phyloP scores from a whole-genome alignment of 2,329 filamentous ascomycete genomes.

The Lasiodiplodia sp. region DNA sequence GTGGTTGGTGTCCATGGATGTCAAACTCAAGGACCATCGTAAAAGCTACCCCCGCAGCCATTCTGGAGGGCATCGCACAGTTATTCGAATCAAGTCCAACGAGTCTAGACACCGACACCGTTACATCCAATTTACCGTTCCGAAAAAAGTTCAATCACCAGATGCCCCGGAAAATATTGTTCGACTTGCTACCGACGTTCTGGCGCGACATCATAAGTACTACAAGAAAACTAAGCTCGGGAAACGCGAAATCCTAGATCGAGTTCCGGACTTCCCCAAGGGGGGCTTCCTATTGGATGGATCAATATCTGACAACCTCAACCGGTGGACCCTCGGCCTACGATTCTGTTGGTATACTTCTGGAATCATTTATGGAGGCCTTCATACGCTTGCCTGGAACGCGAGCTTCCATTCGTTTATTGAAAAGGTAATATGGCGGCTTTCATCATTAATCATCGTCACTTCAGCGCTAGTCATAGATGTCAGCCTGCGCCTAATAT shows the following conservation, averaged over 20 bases:
- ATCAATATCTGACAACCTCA: too few relatives aligned
- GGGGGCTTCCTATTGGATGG: not conserved
- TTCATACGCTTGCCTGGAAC: slow-evolving; percentile 38
- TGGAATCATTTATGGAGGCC: slow-evolving; percentile 32
- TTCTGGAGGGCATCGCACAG: too few relatives aligned
- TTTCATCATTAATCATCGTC: not conserved
- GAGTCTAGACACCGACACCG: not conserved
- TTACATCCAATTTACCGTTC: not conserved
- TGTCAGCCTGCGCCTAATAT: too few relatives aligned
- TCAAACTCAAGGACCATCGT: not conserved
- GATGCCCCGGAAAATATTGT: too few relatives aligned
- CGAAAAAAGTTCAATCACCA: too few relatives aligned
- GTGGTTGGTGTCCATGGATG: not conserved
- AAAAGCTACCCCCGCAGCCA: too few relatives aligned
- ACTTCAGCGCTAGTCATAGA: not conserved
- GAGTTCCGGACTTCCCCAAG: not conserved
- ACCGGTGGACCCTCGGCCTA: too few relatives aligned
- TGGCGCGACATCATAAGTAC: too few relatives aligned
- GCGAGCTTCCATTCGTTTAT: slow-evolving; percentile 32
- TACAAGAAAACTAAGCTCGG: not conserved
- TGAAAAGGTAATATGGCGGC: slow-evolving; percentile 33
- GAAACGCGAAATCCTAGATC: not conserved
- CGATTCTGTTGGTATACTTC: slow-evolving; percentile 6
- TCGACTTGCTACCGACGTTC: too few relatives aligned
- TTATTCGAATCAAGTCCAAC: not conserved